Base-by-base conservation (phyloP, 345 rosid genomes). In the Murraya paniculata region DNA sequence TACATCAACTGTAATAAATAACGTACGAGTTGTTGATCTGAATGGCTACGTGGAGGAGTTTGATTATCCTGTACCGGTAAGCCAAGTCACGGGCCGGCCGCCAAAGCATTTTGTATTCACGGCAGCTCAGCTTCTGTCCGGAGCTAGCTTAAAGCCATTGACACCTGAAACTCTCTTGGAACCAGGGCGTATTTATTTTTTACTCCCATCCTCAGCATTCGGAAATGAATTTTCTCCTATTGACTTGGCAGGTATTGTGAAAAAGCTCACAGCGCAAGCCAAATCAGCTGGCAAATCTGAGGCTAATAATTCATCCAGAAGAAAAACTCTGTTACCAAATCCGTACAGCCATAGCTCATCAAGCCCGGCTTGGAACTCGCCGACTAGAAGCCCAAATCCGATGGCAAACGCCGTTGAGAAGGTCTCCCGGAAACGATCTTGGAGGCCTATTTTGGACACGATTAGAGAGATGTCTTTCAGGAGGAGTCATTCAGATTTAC, bases 371-470 rank as follows among this genome's bases (percentile, higher is more conserved):
- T 53, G 57, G 57, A 53, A 53, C 62, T 75, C 79, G 8, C 25
- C 45, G 16, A 24, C 45, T 2, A 33, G 74, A 60, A 36, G 19
- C 4, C 19, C n/a, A 33, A n/a, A 18, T 9, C 24, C 6, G 10
- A 64, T 73, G 75, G n/a, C 55, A 7, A 25, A 36, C 6, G 77
- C 9, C 4, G 68, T 50, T 9, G 70, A 56, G 45, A 70, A 75
- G 50, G 35, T 70, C 11, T 4, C 3, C 2, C 48, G 72, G 21
- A 72, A 60, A 64, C 69, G 27, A 35, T 35, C 45, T 1, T 89
- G 90, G 90, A 86, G 76, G 60, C 92, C 92, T 4, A 71, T 79
- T 62, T 80, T 89, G 81, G 90, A 84, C n/a, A 80, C 89, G 41
- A 89, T 89, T 36, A 77, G 56, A 55, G 92, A 89, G 79, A 78